Conservation (phyloP, 2,329 filamentous ascomycete species). For the Fusarium caatingaense region DNA sequence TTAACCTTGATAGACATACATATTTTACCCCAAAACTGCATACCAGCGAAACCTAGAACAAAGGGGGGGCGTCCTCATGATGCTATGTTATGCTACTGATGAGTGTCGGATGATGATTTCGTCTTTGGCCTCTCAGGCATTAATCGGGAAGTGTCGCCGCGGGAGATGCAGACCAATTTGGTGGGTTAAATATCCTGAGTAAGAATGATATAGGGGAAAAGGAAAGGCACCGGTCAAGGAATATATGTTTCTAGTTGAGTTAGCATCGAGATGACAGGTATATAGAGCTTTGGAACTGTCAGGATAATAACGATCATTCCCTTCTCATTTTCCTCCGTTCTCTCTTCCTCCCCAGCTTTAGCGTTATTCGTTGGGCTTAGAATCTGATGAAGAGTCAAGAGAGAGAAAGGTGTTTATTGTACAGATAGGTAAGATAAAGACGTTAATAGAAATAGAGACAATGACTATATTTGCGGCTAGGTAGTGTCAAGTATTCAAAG, state of each 20-base stretch:
- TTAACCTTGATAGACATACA: neutral
- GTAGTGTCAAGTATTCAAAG: neutral
- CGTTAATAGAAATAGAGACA: neutral
- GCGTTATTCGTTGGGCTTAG: rapidly evolving
- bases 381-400: neutral
- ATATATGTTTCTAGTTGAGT: neutral
- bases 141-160: too few species aligned
- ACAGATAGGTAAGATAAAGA: rapidly evolving
- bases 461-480: neutral
- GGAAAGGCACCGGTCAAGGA: too few species aligned
- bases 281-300: neutral
- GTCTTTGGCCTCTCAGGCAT: neutral
- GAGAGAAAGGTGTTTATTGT: too few species aligned
- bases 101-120: neutral
- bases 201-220: neutral
- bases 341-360: neutral
- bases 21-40: rapidly evolving
- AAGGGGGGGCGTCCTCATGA: rapidly evolving
- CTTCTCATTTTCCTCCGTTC: too few species aligned
- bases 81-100: neutral
- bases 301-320: rapidly evolving
- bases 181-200: neutral
- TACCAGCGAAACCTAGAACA: neutral
- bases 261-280: neutral
- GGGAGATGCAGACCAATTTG: too few species aligned